Percentiles rank a stretch among this genome's conserved stretches.
Conservation (phyloP, 2,329 filamentous ascomycete genomes). For the Colletotrichum eleusines region DNA sequence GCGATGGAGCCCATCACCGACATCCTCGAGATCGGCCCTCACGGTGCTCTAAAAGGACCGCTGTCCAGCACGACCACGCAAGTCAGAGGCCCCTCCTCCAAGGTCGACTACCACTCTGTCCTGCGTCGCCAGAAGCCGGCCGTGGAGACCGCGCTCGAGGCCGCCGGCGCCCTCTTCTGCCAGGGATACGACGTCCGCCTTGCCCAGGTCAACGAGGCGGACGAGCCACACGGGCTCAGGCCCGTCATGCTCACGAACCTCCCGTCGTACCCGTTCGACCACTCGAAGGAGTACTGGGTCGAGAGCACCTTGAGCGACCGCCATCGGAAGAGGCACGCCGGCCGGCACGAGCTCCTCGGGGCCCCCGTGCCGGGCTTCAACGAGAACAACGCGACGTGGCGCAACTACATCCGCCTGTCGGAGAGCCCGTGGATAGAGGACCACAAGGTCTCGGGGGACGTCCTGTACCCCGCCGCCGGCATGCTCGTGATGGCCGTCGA, state of each 20-base stretch:
- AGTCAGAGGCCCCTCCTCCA: background rate
- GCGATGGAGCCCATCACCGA: conserved; percentile 44
- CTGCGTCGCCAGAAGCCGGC: conserved; percentile 16
- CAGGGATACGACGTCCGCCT: conserved; percentile 27
- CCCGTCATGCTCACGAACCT: conserved; percentile 41
- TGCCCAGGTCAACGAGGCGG: conserved; percentile 35
- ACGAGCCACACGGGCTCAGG: conserved; percentile 30
- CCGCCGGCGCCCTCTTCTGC: conserved; percentile 28
- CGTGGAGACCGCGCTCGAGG: conserved; percentile 23
- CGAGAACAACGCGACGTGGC: conserved; percentile 35
- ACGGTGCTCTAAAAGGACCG: conserved; percentile 62
- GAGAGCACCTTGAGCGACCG: conserved; percentile 41
- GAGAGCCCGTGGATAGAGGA: conserved; percentile 61
- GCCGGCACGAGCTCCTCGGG: conserved; percentile 42
- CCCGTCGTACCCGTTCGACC: conserved; percentile 45
- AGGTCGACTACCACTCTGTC: conserved; percentile 31
- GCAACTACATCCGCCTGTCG: conserved; percentile 44
- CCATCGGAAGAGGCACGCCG: conserved; percentile 6
- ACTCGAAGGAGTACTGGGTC: conserved; percentile 44
- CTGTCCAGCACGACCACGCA: conserved; percentile 48
- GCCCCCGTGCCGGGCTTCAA: conserved; percentile 33
- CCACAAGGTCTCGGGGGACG: conserved; percentile 59
- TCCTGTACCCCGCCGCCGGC: conserved; percentile 55
- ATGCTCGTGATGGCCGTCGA: conserved; percentile 49
- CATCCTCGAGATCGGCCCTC: conserved; percentile 63